A percentile compares a stretch with the other conserved stretches of the same genome.
These are phyloP conservation scores for Gaultheria prostrata DNA, from an alignment of 148 eudicot species.

Conservation along the genomic window DNA sequence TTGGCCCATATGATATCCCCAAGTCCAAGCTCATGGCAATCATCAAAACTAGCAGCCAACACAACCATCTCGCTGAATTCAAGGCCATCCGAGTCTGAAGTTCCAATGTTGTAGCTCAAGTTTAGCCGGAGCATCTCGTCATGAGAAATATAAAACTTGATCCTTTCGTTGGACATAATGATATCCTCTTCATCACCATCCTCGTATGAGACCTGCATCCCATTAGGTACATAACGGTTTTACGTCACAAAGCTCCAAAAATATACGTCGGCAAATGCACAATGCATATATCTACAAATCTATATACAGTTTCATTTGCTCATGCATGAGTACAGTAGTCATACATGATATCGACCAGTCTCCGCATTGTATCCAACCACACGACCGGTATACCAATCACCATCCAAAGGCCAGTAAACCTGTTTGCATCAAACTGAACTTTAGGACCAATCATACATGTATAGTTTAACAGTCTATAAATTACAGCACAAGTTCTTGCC, in stretches of 20 bases:
- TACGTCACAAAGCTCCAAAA: neutral
- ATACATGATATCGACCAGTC: conserved; percentile 64
- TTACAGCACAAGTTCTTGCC: conserved; percentile 37
- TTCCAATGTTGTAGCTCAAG: conserved; percentile 39
- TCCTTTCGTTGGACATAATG: conserved; percentile 56
- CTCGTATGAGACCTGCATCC: conserved; percentile 63
- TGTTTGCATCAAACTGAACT: conserved; percentile 24
- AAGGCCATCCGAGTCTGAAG: conserved; percentile 49
- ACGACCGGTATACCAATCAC: conserved; percentile 69
- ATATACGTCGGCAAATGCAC: conserved; percentile 5
- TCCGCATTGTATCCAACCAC: conserved; percentile 47
- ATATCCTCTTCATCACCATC: conserved; percentile 80
- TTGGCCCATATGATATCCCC: conserved; percentile 97
- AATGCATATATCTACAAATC: neutral
- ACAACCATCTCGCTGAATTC: conserved; percentile 76
- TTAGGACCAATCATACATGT: neutral
- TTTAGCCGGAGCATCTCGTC: conserved; percentile 64
- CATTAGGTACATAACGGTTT: neutral
- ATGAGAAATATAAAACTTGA: conserved; percentile 56
- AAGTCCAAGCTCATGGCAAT: conserved; percentile 71
- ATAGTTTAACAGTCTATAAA: neutral
- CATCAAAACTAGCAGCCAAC: conserved; percentile 86
- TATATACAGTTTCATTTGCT: neutral
- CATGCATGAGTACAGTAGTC: conserved; percentile 2
- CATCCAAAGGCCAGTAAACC: conserved; percentile 98